Percentiles rank a stretch among this genome's conserved stretches.
phyloP scores from a whole-genome alignment of 2,329 filamentous ascomycete genomes.

The Sclerotinia trifoliorum region DNA sequence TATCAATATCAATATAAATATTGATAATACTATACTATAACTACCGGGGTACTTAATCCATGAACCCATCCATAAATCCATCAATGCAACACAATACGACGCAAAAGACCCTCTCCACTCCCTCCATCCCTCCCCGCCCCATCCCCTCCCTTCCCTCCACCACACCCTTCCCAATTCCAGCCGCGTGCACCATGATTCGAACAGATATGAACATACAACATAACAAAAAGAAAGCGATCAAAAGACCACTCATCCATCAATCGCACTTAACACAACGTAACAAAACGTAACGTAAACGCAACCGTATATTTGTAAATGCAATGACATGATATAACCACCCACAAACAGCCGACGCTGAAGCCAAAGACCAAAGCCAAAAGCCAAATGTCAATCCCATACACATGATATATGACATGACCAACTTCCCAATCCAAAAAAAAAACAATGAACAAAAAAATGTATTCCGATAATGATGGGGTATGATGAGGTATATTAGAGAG shows the following conservation, averaged over 20 bases:
- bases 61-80: too few relatives aligned
- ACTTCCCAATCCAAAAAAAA: constrained; percentile 8
- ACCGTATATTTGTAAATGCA: constrained; percentile 18
- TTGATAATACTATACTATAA: too few relatives aligned
- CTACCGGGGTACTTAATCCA: too few relatives aligned
- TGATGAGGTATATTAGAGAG: not conserved
- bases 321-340: constrained; percentile 16
- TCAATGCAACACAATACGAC: not conserved
- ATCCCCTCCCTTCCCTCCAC: not conserved
- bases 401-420: not conserved
- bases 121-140: not conserved
- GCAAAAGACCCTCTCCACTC: not conserved
- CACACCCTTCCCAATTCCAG: not conserved
- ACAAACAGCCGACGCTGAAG: constrained; percentile 9
- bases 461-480: not conserved
- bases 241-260: not conserved
- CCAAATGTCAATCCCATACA: not conserved
- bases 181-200: constrained; percentile 3
- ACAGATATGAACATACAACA: constrained; percentile 15
- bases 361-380: not conserved
- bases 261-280: constrained; percentile 11
- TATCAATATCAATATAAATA: too few relatives aligned
- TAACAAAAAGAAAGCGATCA: not conserved
- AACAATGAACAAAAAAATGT: not conserved
- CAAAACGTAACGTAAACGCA: not conserved